phyloP scores from a whole-genome alignment of 768 basidiomycete species.

The Coprinopsis sp. region DNA sequence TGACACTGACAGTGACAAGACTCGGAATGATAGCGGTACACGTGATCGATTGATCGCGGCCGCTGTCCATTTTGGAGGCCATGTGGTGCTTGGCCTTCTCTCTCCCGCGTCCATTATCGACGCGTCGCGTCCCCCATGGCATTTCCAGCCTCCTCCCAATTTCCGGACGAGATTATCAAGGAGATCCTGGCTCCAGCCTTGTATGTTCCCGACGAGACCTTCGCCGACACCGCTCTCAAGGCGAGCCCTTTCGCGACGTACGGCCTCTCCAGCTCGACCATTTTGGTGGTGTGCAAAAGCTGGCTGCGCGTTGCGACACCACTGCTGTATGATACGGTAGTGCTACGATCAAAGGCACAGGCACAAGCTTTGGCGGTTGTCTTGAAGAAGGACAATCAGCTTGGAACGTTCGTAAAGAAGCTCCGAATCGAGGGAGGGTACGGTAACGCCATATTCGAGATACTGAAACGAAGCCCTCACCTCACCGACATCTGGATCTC shows the following conservation, averaged over 20 bases:
- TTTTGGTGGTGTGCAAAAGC: slow-evolving; percentile 20
- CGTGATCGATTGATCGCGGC: too few relatives aligned
- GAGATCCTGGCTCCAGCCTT: slow-evolving; percentile 18
- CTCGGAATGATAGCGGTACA: too few relatives aligned
- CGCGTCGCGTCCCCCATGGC: too few relatives aligned
- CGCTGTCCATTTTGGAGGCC: too few relatives aligned
- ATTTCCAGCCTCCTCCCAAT: too few relatives aligned
- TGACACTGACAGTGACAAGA: too few relatives aligned
- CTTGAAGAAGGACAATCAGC: slow-evolving; percentile 8
- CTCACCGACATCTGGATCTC: slow-evolving; percentile 5
- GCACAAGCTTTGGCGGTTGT: slow-evolving; percentile 18
- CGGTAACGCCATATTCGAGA: not conserved
- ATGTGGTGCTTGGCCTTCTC: too few relatives aligned
- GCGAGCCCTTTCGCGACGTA: slow-evolving; percentile 14
- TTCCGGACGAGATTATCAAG: slow-evolving; percentile 21
- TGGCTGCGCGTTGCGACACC: slow-evolving; percentile 24
- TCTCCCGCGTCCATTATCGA: too few relatives aligned
- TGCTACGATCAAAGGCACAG: slow-evolving; percentile 22
- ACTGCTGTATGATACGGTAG: slow-evolving; percentile 20
- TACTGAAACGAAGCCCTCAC: not conserved
- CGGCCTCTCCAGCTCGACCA: slow-evolving; percentile 13
- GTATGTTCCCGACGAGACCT: slow-evolving; percentile 16
- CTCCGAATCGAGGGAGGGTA: slow-evolving; percentile 22
- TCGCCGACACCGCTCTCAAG: slow-evolving; percentile 7
- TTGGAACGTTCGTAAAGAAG: slow-evolving; percentile 19